Evolutionary conservation across 2,329 filamentous ascomycete species (phyloP).

Genomic region (Cercospora brassicicola): DNA sequence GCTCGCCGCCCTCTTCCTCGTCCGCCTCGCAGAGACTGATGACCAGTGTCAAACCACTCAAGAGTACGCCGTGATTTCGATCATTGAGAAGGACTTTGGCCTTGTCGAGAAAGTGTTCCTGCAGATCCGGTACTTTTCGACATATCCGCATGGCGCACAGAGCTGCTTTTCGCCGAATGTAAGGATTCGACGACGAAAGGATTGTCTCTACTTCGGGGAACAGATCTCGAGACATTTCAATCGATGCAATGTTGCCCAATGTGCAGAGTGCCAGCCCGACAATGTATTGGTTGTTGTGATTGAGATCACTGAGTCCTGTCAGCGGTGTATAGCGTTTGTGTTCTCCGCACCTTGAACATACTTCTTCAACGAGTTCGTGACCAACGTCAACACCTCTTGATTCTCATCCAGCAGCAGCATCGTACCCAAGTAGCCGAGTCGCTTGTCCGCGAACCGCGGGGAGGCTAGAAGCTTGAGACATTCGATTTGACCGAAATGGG

Average conservation of each 20-base stretch:
- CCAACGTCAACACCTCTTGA: constrained; percentile 93
- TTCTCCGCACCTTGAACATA: constrained; percentile 47
- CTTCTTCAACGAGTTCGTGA: constrained; percentile 98
- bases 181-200: constrained; percentile 92
- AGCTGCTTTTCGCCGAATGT: constrained; percentile 93
- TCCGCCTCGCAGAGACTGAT: constrained; percentile 93
- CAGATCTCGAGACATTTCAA: constrained; percentile 97
- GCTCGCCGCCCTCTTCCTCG: constrained; percentile 86
- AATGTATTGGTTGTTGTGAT: constrained; percentile 97
- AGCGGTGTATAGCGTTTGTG: not conserved
- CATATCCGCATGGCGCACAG: constrained; percentile 99
- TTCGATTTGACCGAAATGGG: constrained; percentile 99
- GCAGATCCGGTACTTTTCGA: constrained; percentile 92
- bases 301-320: constrained; percentile 70
- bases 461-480: constrained; percentile 96
- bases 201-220: constrained; percentile 95
- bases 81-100: constrained; percentile 84
- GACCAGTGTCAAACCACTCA: constrained; percentile 88
- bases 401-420: constrained; percentile 97
- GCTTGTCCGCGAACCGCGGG: constrained; percentile 95
- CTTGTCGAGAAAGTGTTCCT: constrained; percentile 96
- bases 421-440: constrained; percentile 90
- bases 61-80: constrained; percentile 89
- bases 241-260: constrained; percentile 92
- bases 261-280: constrained; percentile 95